Base-by-base conservation (phyloP, 1,284 basidiomycete genomes). In the Naganishia sp. region DNA sequence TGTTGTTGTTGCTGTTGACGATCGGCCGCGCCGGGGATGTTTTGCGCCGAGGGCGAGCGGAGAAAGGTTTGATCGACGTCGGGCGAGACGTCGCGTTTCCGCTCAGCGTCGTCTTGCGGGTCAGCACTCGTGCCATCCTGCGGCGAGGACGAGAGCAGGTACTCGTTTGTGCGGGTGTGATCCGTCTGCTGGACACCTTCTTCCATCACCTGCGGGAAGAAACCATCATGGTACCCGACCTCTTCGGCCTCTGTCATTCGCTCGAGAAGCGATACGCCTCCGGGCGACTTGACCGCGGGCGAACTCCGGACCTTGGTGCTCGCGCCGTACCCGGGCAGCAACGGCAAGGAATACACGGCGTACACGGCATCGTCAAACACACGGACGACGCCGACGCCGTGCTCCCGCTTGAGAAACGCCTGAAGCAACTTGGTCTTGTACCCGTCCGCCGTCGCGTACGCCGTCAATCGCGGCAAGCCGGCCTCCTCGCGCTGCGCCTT, bases 281-380 rank as follows among this genome's bases (percentile, higher is more conserved):
- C 82, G 4, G 85, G 83, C 5, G 83, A 83, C 71, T 84, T 84
- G 23, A 86, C 83, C 9, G 87, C 85, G 1, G 85, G 87, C 0
- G 92, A 92, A 0, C 90, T 92, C 6, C 94, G 87, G 21, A 97
- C 83, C 68, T 90, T 91, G 6, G 90, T 87, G 44, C 87, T 86
- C 1, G 89, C 88, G 0, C 90, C 90, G 74, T 97, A 98, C 0
- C 94, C 94, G 4, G 94, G 92, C 5, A 97, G 83, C 0, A 97
- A 82, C 0, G 94, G 94, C 1, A 95, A 84, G 75, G 93, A 90
- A 74, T 97, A 97, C 79, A 92, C 91, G 56, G 88, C 90, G 80
- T 94, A 97, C 70, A 93, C 81, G 2, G 93, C 94, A 78, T 97
- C 94, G 75, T 97, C 94, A 74, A 92, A 97, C 1, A 93, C 85